phyloP scores from a whole-genome alignment of 257 asterid species.

The Fraxinus americana region DNA sequence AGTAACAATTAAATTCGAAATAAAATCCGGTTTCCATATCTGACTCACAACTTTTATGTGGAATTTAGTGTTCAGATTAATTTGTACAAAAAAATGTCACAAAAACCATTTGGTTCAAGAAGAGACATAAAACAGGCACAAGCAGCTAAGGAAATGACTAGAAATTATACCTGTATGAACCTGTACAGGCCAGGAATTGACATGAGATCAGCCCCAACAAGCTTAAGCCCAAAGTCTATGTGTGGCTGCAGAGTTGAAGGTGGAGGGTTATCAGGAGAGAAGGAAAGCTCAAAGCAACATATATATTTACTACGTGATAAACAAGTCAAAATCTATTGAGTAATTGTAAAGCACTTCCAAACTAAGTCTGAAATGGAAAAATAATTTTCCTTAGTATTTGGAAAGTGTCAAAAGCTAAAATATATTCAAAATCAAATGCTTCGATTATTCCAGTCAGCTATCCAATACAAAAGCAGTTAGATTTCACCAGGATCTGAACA shows the following conservation, averaged over 20 bases:
- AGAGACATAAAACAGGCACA: constrained; percentile 8
- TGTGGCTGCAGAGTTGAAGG: constrained; percentile 71
- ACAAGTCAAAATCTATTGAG: constrained; percentile 19
- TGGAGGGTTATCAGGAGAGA: constrained; percentile 19
- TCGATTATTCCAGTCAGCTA: background rate
- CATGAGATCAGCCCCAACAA: constrained; percentile 95
- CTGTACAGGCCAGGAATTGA: constrained; percentile 88
- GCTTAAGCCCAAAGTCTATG: constrained; percentile 91
- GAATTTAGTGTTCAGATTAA: constrained; percentile 10
- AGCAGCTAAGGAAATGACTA: constrained; percentile 6
- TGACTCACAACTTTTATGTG: constrained; percentile 1
- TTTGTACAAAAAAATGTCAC: background rate
- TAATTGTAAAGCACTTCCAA: background rate
- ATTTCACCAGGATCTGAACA: background rate
- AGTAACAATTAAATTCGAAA: constrained; percentile 12
- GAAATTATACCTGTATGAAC: constrained; percentile 68
- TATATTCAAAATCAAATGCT: background rate
- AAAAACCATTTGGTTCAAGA: constrained; percentile 16
- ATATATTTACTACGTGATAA: background rate
- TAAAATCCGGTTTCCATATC: background rate
- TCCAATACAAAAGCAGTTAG: background rate
- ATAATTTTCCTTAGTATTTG: background rate
- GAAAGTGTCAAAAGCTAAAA: constrained; percentile 6
- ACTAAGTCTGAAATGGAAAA: background rate
- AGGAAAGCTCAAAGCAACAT: constrained; percentile 10